These are phyloP conservation scores for Botrytis squamosa DNA, from an alignment of 2,329 filamentous ascomycete genomes.

Conservation along the genomic window DNA sequence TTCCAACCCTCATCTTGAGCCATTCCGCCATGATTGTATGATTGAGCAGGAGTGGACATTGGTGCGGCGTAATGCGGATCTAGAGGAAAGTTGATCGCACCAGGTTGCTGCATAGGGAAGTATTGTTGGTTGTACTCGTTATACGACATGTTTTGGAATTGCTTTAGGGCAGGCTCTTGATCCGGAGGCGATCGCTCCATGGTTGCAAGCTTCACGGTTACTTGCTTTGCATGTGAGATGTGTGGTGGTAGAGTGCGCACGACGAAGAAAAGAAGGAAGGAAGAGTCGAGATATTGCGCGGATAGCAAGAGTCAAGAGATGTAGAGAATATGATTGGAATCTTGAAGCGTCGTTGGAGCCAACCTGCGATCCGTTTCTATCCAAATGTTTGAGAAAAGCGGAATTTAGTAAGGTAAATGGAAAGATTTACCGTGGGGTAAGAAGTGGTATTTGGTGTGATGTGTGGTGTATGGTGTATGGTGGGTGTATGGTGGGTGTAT, in stretches of 20 bases:
- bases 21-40: neutral
- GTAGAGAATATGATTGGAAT: neutral
- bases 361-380: neutral
- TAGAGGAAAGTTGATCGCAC: neutral
- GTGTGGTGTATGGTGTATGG: too few relatives aligned
- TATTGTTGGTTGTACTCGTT: conserved; percentile 12
- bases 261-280: neutral
- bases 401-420: neutral
- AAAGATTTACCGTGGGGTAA: conserved; percentile 7
- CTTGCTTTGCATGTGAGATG: neutral
- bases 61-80: neutral
- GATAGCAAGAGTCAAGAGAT: neutral
- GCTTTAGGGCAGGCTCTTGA: conserved; percentile 4
- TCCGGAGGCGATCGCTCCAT: neutral
- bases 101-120: conserved; percentile 2
- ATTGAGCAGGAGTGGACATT: neutral
- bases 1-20: neutral
- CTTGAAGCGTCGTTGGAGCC: neutral
- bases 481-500: too few relatives aligned
- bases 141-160: conserved; percentile 1
- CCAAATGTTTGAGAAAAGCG: neutral
- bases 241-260: neutral
- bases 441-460: neutral
- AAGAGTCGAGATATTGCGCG: neutral
- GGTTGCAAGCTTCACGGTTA: conserved; percentile 7